Conservation (phyloP, 169 alveolate genomes). For the Blepharisma undulans region DNA sequence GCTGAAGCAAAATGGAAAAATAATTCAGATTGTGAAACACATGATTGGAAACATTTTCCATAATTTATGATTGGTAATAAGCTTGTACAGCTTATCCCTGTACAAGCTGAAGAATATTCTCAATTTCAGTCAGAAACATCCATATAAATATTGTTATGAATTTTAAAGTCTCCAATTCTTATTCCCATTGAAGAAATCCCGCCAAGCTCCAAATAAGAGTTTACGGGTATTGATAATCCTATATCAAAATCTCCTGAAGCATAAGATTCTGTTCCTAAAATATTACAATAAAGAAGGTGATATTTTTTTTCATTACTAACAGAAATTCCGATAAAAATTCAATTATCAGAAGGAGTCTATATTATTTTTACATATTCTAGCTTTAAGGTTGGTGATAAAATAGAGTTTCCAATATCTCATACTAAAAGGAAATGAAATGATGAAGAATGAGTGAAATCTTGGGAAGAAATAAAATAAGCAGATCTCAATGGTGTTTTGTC, state of each 20-base stretch:
- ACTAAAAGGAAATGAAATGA: not conserved
- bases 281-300: not conserved
- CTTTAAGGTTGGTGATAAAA: not conserved
- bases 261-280: not conserved
- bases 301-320: not conserved
- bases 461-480: no score
- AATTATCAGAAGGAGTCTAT: not conserved
- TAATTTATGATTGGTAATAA: not conserved
- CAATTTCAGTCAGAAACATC: not conserved
- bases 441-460: not conserved
- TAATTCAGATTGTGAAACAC: not conserved
- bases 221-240: not conserved
- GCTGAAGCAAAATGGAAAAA: not conserved
- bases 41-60: not conserved
- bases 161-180: not conserved
- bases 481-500: no score
- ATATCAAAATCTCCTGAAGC: not conserved
- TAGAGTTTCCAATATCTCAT: not conserved
- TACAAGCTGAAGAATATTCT: not conserved
- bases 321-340: not conserved
- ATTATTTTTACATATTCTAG: not conserved
- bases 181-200: not conserved
- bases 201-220: not conserved
- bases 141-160: not conserved
- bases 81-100: not conserved